Conservation (phyloP, 139 green algal genomes). For the Coelastrella sp. region DNA sequence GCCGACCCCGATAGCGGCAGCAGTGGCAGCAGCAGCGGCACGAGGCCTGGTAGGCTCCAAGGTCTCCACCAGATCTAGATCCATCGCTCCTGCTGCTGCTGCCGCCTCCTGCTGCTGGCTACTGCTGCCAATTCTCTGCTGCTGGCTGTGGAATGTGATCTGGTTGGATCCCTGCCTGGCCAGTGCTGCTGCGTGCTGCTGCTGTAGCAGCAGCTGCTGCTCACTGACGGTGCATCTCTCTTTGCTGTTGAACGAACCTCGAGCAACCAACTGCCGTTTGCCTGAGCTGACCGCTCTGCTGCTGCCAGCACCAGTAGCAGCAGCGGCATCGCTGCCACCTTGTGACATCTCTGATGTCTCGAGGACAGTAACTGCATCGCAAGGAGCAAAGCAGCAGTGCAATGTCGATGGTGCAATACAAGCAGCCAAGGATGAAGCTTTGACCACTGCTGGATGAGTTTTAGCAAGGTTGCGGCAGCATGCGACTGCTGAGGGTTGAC, state of each 20-base stretch:
- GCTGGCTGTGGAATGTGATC: background rate
- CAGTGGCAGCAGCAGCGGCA: background rate
- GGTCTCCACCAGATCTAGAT: constrained; percentile 21
- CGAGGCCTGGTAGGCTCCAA: constrained; percentile 22
- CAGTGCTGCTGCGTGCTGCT: constrained; percentile 6
- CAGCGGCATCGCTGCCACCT: background rate
- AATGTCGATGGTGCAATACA: background rate
- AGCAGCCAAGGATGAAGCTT: background rate
- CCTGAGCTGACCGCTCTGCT: background rate
- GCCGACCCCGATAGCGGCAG: background rate
- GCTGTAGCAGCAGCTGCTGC: background rate
- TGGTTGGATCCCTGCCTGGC: background rate
- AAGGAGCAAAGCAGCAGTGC: background rate
- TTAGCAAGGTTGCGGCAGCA: no score
- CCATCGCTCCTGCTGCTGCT: background rate
- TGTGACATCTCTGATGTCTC: background rate
- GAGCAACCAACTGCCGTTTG: background rate
- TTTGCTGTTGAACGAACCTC: background rate
- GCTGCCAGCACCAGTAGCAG: background rate
- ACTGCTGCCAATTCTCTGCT: background rate
- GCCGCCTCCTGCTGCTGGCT: constrained; percentile 1
- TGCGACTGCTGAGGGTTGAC: no score
- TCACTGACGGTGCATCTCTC: background rate
- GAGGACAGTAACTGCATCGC: background rate
- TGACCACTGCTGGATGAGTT: background rate